Evolutionary conservation across 768 basidiomycete genomes (phyloP), one percentile per base, ranked within the genome.

Genomic region (Tylopilus felleus): DNA sequence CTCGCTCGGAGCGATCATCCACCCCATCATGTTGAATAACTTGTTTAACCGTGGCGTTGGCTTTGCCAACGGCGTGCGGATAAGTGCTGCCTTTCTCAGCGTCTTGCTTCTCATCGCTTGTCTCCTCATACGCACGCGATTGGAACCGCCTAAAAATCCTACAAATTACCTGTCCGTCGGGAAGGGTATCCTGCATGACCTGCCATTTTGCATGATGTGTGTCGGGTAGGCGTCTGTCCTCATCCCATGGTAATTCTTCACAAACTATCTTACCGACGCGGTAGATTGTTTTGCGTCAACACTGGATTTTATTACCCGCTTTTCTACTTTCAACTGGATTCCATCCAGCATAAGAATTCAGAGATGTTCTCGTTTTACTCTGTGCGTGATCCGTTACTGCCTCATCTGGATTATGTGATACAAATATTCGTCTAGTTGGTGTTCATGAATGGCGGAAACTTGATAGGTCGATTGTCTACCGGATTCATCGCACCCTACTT

Each of bases 321-420:
- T n/a, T 84, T 81, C 65, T 84, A 79, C 61, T 59, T 84, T 8
- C 83, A 85, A 57, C 64, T 83, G 13, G 76, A 79, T 51, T 74
- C 82, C 1, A 70, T 80, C 27, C 68, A 73, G 47, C 80, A 80
- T 52, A 76, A 77, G 1, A 71, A 81, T 33, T 64, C 70, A 16
- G 64, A 73, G 9, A 69, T 64, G 17, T 68, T 85, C 6, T 79
- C 83, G 0, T 84, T 85, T 53, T 83, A 84, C 54, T 77, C 76
- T 27, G 83, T 83, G 52, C 12, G 66, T 47, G 25, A 52, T 47
- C 28, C 14, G 22, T 47, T 35, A 12, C 22, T 9, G 16, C 14
- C 21, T 33, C 33, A 23, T n/a, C 31, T 17, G 22, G 23, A n/a
- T n/a, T 8, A 7, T 7, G 12, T 36, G 17, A 36, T 27, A 51